A percentile compares a stretch with the other conserved stretches of the same genome.
These are phyloP conservation scores for Ganoderma resinaceum DNA, from an alignment of 1,284 basidiomycete species.

Conservation along the genomic window DNA sequence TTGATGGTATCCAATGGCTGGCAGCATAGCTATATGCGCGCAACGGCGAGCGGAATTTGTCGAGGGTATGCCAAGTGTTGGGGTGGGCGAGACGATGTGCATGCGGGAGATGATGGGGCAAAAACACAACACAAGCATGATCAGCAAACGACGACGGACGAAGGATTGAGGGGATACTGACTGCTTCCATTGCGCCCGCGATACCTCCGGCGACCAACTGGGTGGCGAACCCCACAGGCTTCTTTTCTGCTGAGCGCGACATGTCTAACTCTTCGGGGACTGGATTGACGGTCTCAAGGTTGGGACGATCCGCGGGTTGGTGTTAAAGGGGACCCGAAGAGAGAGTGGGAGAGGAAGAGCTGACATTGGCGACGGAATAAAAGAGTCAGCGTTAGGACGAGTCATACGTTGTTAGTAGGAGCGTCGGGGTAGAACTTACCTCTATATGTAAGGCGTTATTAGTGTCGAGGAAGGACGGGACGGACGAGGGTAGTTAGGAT, in stretches of 20 bases:
- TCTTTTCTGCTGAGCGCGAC: slow-evolving; percentile 68
- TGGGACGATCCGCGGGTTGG: neutral
- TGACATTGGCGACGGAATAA: neutral
- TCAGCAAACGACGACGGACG: neutral
- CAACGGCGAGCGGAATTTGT: neutral
- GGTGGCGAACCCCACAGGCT: slow-evolving; percentile 83
- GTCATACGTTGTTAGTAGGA: neutral
- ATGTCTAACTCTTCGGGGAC: slow-evolving; percentile 44
- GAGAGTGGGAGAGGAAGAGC: neutral
- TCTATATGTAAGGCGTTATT: neutral
- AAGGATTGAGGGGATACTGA: slow-evolving; percentile 47
- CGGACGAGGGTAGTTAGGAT: neutral
- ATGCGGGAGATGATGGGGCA: neutral
- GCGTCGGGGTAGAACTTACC: neutral
- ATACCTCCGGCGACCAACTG: slow-evolving; percentile 93
- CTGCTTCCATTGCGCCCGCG: slow-evolving; percentile 92
- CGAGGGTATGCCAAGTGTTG: neutral
- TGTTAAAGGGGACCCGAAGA: neutral
- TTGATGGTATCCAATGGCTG: slow-evolving; percentile 97
- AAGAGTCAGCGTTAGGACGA: slow-evolving; percentile 5
- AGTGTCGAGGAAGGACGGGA: neutral
- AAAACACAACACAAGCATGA: neutral
- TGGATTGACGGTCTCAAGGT: neutral
- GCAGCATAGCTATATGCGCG: slow-evolving; percentile 63
- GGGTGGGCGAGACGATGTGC: neutral